Evolutionary conservation across 1,284 basidiomycete species (phyloP), one percentile per base, ranked within the genome.

Genomic region (Ceratobasidium sp.): DNA sequence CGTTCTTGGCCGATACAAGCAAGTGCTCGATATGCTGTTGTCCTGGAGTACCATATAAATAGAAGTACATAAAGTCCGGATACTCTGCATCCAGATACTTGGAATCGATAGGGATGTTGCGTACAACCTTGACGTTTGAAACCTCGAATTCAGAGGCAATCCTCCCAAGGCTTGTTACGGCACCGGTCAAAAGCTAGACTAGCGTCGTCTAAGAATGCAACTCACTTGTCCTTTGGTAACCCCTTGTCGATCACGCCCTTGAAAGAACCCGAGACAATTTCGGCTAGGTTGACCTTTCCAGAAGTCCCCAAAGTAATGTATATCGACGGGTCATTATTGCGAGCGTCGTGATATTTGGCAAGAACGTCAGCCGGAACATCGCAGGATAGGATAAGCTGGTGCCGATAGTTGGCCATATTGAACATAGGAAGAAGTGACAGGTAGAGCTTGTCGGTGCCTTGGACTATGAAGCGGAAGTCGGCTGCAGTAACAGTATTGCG

Each of bases 21-120:
- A 81, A 76, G 74, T 84, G 84, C 43, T 84, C 83, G 64, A 84
- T 78, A 76, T 84, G 80, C 53, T 72, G 72, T 58, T 82, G 77
- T 18, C 75, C 61, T 6, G 48, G 39, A 1, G 78, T 79, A 16
- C 83, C 82, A 73, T 82, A 85, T 21, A 84, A 76, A 76, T 82
- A 83, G 78, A 85, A 85, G 18, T 82, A 83, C 76, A 81, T 82
- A 34, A 53, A 71, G 4, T 74, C 55, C 8, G 82, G 80, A 64
- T 82, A 84, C 14, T 67, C 55, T 16, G 43, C 12, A 30, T 80
- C 79, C 45, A 80, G 78, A 59, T 77, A 77, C 28, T 70, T 70
- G 1, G 77, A 74, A 18, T 74, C 65, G 10, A 81, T 74, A 3
- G 75, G 52, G n/a, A 74, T 72, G 43, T 82, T 76, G 73, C 80